These are phyloP conservation scores for Boehmeria nivea DNA, from an alignment of 306 rosid species.

Conservation along the genomic window DNA sequence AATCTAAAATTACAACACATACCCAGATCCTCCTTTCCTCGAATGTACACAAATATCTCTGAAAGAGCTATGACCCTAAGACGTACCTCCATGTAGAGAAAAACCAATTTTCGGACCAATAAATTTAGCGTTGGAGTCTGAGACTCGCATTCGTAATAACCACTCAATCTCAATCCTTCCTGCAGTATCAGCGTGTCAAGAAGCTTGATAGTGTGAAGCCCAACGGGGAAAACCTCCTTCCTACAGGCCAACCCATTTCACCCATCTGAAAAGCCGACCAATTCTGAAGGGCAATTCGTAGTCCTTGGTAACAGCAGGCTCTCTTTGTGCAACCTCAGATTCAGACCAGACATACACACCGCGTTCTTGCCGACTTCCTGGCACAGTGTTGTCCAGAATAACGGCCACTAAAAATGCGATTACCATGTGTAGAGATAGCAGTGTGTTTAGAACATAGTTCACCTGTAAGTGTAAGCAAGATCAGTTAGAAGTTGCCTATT, in stretches of 20 bases:
- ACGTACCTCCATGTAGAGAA: slow-evolving; percentile 4
- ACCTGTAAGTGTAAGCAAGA: slow-evolving; percentile 44
- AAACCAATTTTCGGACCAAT: slow-evolving; percentile 12
- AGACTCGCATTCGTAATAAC: slow-evolving; percentile 6
- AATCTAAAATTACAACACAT: slow-evolving; percentile 46
- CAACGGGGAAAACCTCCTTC: neutral
- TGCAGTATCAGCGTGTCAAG: neutral
- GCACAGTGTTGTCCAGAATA: slow-evolving; percentile 90
- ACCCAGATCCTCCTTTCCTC: slow-evolving; percentile 34
- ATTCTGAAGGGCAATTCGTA: slow-evolving; percentile 75
- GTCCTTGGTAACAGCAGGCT: slow-evolving; percentile 76
- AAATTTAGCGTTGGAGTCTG: slow-evolving; percentile 14
- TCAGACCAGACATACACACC: slow-evolving; percentile 97
- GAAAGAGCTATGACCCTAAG: too few relatives aligned
- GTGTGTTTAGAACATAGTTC: slow-evolving; percentile 71
- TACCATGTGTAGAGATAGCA: slow-evolving; percentile 80
- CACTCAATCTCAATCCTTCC: neutral
- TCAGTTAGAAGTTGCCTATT: too few relatives aligned
- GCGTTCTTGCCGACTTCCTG: slow-evolving; percentile 89
- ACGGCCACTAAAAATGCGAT: slow-evolving; percentile 80
- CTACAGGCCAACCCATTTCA: slow-evolving; percentile 89
- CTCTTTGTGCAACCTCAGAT: slow-evolving; percentile 68
- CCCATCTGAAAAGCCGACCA: slow-evolving; percentile 91
- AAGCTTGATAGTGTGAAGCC: too few relatives aligned
- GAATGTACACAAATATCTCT: slow-evolving; percentile 44